phyloP scores from a whole-genome alignment of 2,329 filamentous ascomycete species.

The Calcarisporium arbuscula region DNA sequence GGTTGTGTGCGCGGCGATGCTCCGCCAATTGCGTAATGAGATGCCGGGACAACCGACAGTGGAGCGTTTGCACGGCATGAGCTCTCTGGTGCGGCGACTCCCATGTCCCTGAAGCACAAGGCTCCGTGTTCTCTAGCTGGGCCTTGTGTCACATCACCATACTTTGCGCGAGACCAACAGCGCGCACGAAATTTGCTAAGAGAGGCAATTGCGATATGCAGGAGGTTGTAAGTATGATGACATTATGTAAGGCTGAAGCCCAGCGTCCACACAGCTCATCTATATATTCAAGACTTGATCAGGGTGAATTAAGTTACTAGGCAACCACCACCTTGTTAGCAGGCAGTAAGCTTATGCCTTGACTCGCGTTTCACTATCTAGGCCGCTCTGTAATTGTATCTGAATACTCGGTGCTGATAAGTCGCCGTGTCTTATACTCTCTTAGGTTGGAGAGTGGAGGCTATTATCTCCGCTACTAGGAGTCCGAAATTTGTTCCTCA shows the following conservation, averaged over 20 bases:
- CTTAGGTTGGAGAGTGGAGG: conserved; percentile 1
- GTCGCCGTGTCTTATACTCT: background rate
- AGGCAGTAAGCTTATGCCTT: conserved; percentile 1
- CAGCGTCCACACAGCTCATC: conserved; percentile 1
- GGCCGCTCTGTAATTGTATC: conserved; percentile 1
- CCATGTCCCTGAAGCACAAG: background rate
- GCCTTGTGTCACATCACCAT: background rate
- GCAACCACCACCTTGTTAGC: background rate
- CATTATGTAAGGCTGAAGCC: background rate
- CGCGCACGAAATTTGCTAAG: background rate
- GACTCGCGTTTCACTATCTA: conserved; percentile 1
- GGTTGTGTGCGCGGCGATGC: conserved; percentile 1
- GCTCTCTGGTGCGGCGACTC: conserved; percentile 1
- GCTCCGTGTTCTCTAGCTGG: background rate
- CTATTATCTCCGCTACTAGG: background rate
- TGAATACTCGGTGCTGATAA: background rate
- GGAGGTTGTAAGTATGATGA: background rate
- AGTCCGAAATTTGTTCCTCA: background rate
- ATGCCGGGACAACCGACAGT: background rate
- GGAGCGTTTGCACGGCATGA: background rate
- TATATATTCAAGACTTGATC: background rate
- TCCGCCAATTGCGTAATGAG: conserved; percentile 2
- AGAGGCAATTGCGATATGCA: conserved; percentile 1
- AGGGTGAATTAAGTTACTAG: background rate
- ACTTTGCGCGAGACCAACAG: background rate